Evolutionary conservation across 2,329 filamentous ascomycete genomes (phyloP).

Genomic region (Fusarium sp.): DNA sequence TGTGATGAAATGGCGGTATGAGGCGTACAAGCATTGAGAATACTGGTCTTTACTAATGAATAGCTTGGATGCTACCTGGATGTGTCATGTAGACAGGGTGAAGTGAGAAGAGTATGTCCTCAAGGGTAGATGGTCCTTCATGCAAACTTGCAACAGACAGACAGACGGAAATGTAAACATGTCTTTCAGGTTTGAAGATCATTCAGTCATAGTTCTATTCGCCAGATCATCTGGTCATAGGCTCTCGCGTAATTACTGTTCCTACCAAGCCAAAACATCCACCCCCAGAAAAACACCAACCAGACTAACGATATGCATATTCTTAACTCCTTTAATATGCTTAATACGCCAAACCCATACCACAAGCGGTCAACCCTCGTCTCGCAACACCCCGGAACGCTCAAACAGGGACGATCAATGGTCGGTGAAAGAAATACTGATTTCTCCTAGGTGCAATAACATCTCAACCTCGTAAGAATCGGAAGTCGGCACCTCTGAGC

Average conservation of each 20-base stretch:
- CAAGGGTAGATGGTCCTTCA: background rate
- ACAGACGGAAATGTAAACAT: background rate
- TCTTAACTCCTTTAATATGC: background rate
- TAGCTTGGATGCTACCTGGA: background rate
- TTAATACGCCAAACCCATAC: background rate
- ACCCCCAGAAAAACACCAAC: background rate
- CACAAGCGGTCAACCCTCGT: background rate
- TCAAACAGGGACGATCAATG: background rate
- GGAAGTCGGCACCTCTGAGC: background rate
- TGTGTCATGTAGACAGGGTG: background rate
- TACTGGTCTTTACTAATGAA: background rate
- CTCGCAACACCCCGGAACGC: background rate
- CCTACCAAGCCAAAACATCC: background rate
- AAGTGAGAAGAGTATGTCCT: background rate
- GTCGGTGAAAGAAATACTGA: background rate
- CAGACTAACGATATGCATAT: background rate
- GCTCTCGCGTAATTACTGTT: background rate
- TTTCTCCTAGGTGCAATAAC: constrained; percentile 21
- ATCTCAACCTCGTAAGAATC: background rate
- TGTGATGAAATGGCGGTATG: background rate
- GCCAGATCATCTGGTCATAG: background rate
- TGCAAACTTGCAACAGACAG: background rate
- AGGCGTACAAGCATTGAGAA: background rate
- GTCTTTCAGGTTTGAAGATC: background rate
- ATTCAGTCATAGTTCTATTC: background rate